Evolutionary conservation across 345 rosid species (phyloP), one percentile per base, ranked within the genome.

Genomic region (thale cress (Arabidopsis thaliana)): DNA sequence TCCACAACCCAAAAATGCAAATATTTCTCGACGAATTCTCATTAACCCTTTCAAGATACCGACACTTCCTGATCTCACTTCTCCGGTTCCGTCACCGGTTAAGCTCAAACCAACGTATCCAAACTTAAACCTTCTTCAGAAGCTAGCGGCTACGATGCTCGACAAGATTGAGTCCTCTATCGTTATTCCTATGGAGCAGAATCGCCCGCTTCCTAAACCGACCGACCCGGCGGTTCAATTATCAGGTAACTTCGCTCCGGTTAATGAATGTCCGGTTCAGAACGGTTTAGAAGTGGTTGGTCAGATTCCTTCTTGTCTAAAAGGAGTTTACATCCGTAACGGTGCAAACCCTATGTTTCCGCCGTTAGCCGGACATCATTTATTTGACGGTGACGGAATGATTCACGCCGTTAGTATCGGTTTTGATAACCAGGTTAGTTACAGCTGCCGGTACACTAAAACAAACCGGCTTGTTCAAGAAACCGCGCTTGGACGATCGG

Each of bases 371-470:
- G 91, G 94, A 16, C 86, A 88, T 80, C 98, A 90, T 78, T 69
- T 90, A 2, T 90, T 93, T 53, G 98, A 90, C 44, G 95, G 96
- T 40, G 96, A 93, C 68, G 98, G 95, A 33, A 93, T 90, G 96
- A 67, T 93, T 48, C 98, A 93, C 72, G 96, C 96, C 7, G 85
- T 93, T 30, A 80, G 62, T 3, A 77, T 93, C 34, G 80, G 74
- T 55, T 5, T 11, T 3, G 80, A 64, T 12, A 83, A 80, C 61
- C 38, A 53, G 13, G 94, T 90, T 42, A 81, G 89, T 66, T 88
- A 90, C 25, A 59, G 85, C 51, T 90, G 94, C 55, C 82, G 93
- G 67, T 88, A 79, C 81, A 90, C 94, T 20, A 77, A 71, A 13
- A 90, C 96, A 8, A 84, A 79, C 80, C 81, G 94, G 75, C 79